These are phyloP conservation scores for Kewa caespitosa DNA, from an alignment of 179 eudicot species.

Conservation along the genomic window DNA sequence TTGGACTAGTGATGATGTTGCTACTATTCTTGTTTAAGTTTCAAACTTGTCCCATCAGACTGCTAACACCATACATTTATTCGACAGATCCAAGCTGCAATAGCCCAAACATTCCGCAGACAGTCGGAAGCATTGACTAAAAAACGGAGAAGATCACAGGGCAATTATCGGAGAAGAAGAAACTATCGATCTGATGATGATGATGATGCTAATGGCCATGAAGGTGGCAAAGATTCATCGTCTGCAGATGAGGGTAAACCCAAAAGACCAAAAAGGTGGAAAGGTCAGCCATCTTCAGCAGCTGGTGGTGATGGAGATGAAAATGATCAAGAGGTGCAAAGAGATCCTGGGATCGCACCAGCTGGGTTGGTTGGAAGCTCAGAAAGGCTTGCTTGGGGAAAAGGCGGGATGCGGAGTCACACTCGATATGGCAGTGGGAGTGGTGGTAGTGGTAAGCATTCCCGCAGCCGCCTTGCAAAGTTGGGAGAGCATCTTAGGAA, in stretches of 20 bases:
- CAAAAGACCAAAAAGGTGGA: slow-evolving; percentile 53
- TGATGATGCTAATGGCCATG: slow-evolving; percentile 49
- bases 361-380: slow-evolving; percentile 42
- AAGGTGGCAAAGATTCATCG: slow-evolving; percentile 57
- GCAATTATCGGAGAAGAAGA: slow-evolving; percentile 43
- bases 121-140: slow-evolving; percentile 79
- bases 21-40: not conserved
- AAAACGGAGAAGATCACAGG: slow-evolving; percentile 60
- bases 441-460: slow-evolving; percentile 44
- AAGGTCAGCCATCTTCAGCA: slow-evolving; percentile 48
- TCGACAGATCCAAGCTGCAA: slow-evolving; percentile 76
- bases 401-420: slow-evolving; percentile 66
- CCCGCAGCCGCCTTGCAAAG: slow-evolving; percentile 54
- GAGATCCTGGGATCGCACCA: slow-evolving; percentile 40
- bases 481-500: slow-evolving; percentile 52
- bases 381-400: slow-evolving; percentile 64
- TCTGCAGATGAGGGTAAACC: slow-evolving; percentile 65
- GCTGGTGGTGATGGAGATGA: slow-evolving; percentile 56
- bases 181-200: slow-evolving; percentile 55
- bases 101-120: slow-evolving; percentile 64
- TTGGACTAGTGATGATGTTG: not conserved
- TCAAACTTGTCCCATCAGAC: not conserved
- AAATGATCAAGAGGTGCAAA: slow-evolving; percentile 51
- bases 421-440: slow-evolving; percentile 51
- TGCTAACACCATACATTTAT: slow-evolving; percentile 3